Conservation (phyloP, 225 moss, liverwort and hornwort species). For the Sphagnum contortum region DNA sequence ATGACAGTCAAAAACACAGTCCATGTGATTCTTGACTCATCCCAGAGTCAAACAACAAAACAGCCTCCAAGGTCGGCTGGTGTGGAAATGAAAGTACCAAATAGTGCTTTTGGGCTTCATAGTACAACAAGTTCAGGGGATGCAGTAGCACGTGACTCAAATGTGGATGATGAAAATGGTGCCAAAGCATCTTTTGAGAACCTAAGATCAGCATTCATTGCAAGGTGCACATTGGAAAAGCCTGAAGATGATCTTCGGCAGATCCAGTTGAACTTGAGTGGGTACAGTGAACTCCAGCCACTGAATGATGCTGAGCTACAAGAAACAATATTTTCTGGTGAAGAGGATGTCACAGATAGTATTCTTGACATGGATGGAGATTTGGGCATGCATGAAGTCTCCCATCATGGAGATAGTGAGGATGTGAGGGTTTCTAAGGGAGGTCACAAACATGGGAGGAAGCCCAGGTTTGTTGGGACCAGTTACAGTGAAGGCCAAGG, state of each 20-base stretch:
- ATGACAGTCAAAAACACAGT: conserved; percentile 22
- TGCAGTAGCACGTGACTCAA: too few relatives aligned
- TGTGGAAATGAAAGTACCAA: conserved; percentile 4
- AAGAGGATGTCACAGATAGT: conserved; percentile 9
- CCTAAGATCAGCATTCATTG: conserved; percentile 21
- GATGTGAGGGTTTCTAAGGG: conserved; percentile 15
- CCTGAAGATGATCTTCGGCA: conserved; percentile 29
- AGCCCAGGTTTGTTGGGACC: conserved; percentile 26
- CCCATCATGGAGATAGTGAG: conserved; percentile 26
- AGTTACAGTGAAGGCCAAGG: conserved; percentile 61
- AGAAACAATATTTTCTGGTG: conserved; percentile 26
- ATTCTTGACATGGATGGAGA: conserved; percentile 24
- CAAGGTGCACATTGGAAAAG: conserved; percentile 11
- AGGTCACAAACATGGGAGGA: conserved; percentile 9
- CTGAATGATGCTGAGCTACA: conserved; percentile 43
- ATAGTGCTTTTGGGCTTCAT: conserved; percentile 14
- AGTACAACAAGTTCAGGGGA: conserved; percentile 22
- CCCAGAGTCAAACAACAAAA: conserved; percentile 14
- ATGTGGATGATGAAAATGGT: too few relatives aligned
- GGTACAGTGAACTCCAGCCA: conserved; percentile 36
- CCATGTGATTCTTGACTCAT: conserved; percentile 14
- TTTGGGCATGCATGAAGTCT: conserved; percentile 41
- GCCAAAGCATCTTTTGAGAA: conserved; percentile 18
- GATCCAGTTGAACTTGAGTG: conserved; percentile 28
- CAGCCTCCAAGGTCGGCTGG: background rate